Conservation (phyloP, 306 rosid genomes). For the Sicyos baderoa region DNA sequence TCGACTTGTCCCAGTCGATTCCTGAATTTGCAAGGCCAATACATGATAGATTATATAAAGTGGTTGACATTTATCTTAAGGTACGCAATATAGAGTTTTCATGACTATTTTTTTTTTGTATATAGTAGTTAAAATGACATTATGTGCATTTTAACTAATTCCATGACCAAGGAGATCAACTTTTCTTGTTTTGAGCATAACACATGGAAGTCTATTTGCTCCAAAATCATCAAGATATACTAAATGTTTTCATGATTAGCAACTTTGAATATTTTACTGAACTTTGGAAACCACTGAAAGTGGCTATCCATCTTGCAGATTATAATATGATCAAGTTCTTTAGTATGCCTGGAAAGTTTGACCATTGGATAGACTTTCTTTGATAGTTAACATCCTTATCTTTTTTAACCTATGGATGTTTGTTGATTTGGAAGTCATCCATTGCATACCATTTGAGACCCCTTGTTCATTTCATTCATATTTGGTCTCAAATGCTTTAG, state of each 20-base stretch:
- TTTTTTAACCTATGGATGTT: neutral
- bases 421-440: neutral
- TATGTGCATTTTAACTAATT: neutral
- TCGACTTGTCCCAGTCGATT: slow-evolving; percentile 54
- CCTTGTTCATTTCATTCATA: neutral
- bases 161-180: neutral
- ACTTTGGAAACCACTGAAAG: neutral
- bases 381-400: neutral
- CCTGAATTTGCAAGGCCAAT: slow-evolving; percentile 66
- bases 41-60: slow-evolving; percentile 75
- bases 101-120: neutral
- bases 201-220: neutral
- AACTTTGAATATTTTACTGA: neutral
- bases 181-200: neutral
- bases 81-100: slow-evolving; percentile 28
- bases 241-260: neutral
- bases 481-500: slow-evolving; percentile 4
- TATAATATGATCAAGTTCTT: neutral
- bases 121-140: neutral
- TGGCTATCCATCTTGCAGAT: neutral
- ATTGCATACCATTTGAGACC: neutral
- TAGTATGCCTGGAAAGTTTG: neutral
- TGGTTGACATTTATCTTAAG: slow-evolving; percentile 75
- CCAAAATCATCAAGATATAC: neutral
- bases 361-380: neutral